Evolutionary conservation across 1,284 basidiomycete species (phyloP).

Genomic region (Phlebopus sp.): DNA sequence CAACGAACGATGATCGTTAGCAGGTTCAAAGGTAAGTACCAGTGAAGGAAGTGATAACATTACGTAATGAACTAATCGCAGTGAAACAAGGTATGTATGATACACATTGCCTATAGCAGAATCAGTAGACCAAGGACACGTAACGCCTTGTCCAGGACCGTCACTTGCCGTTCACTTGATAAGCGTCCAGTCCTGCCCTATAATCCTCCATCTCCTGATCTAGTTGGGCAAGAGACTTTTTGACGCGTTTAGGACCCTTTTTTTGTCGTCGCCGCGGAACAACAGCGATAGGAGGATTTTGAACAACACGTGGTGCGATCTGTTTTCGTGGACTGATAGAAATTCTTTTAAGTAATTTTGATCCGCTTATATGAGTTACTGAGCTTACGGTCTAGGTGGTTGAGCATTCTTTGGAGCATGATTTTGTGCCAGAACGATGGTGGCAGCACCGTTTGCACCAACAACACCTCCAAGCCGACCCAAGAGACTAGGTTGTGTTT

Average conservation of each 20-base stretch:
- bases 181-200: conserved; percentile 50
- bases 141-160: too few relatives aligned
- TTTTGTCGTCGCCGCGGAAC: conserved; percentile 37
- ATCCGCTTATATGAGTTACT: background rate
- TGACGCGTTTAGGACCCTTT: conserved; percentile 65
- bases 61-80: background rate
- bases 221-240: conserved; percentile 52
- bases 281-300: conserved; percentile 16
- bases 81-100: background rate
- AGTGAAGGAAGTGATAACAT: too few relatives aligned
- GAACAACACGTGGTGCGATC: conserved; percentile 13
- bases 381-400: conserved; percentile 14
- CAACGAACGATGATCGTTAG: background rate
- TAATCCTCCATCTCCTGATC: conserved; percentile 77
- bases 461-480: conserved; percentile 29
- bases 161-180: conserved; percentile 17
- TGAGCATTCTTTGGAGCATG: conserved; percentile 15
- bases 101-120: too few relatives aligned
- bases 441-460: conserved; percentile 8
- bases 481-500: conserved; percentile 36
- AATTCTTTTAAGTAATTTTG: background rate
- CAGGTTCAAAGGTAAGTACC: too few relatives aligned
- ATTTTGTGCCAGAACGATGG: conserved; percentile 8
- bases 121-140: background rate
- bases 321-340: conserved; percentile 20